Evolutionary conservation across 2,329 filamentous ascomycete species (phyloP), one percentile per base, ranked within the genome.

Genomic region (Helotiales sp.): DNA sequence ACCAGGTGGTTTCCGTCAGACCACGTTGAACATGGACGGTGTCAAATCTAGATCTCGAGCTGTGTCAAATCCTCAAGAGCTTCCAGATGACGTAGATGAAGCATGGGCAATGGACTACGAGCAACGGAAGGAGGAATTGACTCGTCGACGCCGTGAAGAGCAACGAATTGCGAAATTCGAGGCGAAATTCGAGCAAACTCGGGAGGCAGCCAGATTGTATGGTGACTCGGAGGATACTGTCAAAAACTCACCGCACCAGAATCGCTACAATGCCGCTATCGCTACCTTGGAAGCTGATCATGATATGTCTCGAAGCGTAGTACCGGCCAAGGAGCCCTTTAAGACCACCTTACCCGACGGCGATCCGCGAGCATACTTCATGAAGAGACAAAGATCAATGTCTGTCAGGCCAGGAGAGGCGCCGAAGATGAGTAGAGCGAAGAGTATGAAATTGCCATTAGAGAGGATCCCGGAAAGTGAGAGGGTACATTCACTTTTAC

Each of bases 31-130:
- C 17, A 4, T 50, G n/a, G n/a, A n/a, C n/a, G n/a, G n/a, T 27
- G 40, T 4, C 5, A 27, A 13, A 15, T 24, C 6, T 2, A 12
- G 10, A 15, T 25, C 40, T 44, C 19, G 40, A 12, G 27, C 22
- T 5, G 40, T 44, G 7, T 15, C 15, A 27, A 44, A 44, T 15
- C 22, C 22, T 12, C 40, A 44, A 13, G 19, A 44, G n/a, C 40
- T 44, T 44, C 40, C 40, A 25, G 40, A 44, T 7, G 60, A 65
- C 31, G 17, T 53, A 9, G 66, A 70, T 38, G 59, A 71, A 42
- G 59, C 61, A n/a, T 69, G 65, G 66, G 63, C 69, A 46, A 69
- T 72, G 64, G 67, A 70, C 19, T 72, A 66, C 46, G 70, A 72
- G 42, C 54, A 64, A 19, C 64, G 69, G 19, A 72, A 72, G 54